These are phyloP conservation scores for Paxillus ammoniavirescens DNA, from an alignment of 768 basidiomycete species.

Conservation along the genomic window DNA sequence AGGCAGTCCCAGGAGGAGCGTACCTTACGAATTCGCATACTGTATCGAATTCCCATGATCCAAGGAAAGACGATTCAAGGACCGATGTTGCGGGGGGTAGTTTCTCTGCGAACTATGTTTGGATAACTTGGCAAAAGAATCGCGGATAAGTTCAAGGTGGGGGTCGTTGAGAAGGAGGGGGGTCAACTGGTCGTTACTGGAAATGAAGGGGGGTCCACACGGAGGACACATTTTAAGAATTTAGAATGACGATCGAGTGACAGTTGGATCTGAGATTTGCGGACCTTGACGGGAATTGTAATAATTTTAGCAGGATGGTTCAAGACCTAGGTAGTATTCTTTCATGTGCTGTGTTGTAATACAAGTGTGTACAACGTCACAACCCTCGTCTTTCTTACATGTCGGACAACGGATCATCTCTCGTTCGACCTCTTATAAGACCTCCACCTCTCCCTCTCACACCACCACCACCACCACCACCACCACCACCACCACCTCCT, in stretches of 20 bases:
- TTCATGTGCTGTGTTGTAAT: not conserved
- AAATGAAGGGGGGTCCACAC: not conserved
- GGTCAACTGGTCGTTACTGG: not conserved
- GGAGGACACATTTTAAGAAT: no score
- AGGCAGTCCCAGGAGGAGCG: not conserved
- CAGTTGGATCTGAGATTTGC: constrained; percentile 11
- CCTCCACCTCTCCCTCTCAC: not conserved
- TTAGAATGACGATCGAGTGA: not conserved
- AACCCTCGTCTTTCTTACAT: not conserved
- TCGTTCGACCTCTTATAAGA: not conserved
- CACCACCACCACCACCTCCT: not conserved
- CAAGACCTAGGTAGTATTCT: not conserved
- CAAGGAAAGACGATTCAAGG: not conserved
- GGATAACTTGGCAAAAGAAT: no score
- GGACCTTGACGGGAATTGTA: constrained; percentile 1
- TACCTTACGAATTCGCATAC: no score
- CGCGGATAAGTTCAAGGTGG: not conserved
- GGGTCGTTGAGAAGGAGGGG: not conserved
- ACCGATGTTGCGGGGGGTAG: no score
- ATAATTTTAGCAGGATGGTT: not conserved
- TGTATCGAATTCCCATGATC: not conserved
- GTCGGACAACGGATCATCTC: constrained; percentile 13
- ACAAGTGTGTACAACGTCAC: no score
- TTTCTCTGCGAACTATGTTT: no score
- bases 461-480: not conserved